Conservation (phyloP, 257 asterid genomes). For the Euphrasia confusa region DNA sequence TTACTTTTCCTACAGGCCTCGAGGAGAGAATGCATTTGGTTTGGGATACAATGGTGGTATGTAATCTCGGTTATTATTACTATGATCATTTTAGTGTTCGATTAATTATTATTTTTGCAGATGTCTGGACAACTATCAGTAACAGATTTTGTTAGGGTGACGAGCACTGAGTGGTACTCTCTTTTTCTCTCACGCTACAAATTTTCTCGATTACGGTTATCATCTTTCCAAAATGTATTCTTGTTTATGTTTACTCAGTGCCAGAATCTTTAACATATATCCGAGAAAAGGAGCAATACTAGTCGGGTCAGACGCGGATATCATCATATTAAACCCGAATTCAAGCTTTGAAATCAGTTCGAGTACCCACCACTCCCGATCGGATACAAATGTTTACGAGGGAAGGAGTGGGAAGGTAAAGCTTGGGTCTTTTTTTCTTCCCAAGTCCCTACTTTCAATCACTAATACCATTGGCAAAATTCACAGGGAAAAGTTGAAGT, state of each 20-base stretch:
- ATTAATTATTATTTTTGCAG: slow-evolving; percentile 33
- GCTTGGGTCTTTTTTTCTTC: neutral
- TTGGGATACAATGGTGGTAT: slow-evolving; percentile 98
- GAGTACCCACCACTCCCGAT: slow-evolving; percentile 69
- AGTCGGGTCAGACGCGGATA: slow-evolving; percentile 90
- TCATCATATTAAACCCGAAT: slow-evolving; percentile 84
- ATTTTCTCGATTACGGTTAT: neutral
- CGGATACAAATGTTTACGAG: slow-evolving; percentile 88
- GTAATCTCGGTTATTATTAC: slow-evolving; percentile 18
- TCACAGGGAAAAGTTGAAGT: slow-evolving; percentile 85
- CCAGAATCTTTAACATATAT: slow-evolving; percentile 81
- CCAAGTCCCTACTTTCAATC: neutral
- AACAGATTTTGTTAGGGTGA: slow-evolving; percentile 71
- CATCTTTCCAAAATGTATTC: neutral
- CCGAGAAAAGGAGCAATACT: slow-evolving; percentile 93
- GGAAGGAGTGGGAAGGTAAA: slow-evolving; percentile 79
- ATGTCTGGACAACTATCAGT: slow-evolving; percentile 77
- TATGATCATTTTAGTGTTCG: neutral
- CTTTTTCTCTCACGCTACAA: neutral
- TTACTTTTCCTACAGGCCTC: slow-evolving; percentile 45
- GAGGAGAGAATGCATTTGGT: slow-evolving; percentile 98
- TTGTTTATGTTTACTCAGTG: slow-evolving; percentile 42
- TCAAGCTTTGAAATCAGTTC: slow-evolving; percentile 75
- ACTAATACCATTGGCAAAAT: too few species aligned
- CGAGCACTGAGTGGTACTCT: slow-evolving; percentile 86